phyloP scores from a whole-genome alignment of 805 yeast species.

The Groenewaldozyma salmanticensis region DNA sequence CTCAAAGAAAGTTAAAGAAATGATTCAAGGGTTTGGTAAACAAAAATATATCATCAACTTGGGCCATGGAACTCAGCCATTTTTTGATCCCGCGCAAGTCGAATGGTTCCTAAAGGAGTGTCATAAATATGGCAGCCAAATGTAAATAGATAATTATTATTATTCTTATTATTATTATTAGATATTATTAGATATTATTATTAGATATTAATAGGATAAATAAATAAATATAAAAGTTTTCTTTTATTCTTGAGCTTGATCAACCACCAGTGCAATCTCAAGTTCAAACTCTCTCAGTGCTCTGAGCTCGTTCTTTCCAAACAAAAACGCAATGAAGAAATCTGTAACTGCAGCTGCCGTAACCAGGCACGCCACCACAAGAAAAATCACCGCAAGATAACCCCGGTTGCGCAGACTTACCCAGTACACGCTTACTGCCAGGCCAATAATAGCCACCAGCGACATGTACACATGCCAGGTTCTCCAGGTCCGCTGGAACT shows the following conservation, averaged over 20 bases:
- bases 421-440: conserved; percentile 49
- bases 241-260: neutral
- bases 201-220: neutral
- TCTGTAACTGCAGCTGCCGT: conserved; percentile 60
- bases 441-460: conserved; percentile 39
- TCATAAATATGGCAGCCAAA: conserved; percentile 55
- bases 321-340: conserved; percentile 68
- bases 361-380: conserved; percentile 44
- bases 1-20: conserved; percentile 67
- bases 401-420: conserved; percentile 41
- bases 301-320: conserved; percentile 72
- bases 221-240: neutral
- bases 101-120: conserved; percentile 79
- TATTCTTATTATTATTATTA: neutral
- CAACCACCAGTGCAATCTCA: conserved; percentile 42
- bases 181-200: neutral
- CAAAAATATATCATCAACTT: conserved; percentile 85
- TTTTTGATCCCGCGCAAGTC: conserved; percentile 88
- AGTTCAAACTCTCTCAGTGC: conserved; percentile 65
- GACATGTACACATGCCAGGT: conserved; percentile 53
- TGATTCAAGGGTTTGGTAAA: conserved; percentile 89
- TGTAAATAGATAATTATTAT: neutral
- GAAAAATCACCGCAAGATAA: conserved; percentile 62
- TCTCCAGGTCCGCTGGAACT: conserved; percentile 58
- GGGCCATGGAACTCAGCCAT: conserved; percentile 98